Base-by-base conservation (phyloP, 305 asterid genomes). In the Stenogyne calaminthoides region DNA sequence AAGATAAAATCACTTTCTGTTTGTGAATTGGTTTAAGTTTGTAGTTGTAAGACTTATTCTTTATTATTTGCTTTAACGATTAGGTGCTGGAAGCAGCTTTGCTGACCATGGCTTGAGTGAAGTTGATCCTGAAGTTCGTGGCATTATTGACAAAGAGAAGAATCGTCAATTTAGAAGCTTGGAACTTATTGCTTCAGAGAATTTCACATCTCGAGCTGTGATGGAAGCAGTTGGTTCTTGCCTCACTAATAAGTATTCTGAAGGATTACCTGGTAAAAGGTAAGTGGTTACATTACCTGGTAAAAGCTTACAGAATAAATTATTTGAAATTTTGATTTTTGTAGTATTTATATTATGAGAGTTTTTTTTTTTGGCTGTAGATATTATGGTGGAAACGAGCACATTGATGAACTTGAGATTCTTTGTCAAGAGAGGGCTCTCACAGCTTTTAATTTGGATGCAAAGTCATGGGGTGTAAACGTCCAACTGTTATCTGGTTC, bases 181-280 rank as follows among this genome's bases (percentile, higher is more conserved):
- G 77, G 97, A 88, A 56, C 93, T 92, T 78, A 95, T 95, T 78
- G 99, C 99, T 66, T 95, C 98, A 0, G 99, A 95, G 81, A 95
- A 95, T 77, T 95, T 90, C 77, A 95, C 99, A 10, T 95, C 98
- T 42, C 93, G 97, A 70, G 98, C 99, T 39, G 99, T 95, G 78
- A 95, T 95, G 99, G 98, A 95, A 85, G 99, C 97, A 16, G 98
- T 95, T 74, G 99, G 99, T 81, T 95, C 99, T 78, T 92, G 98
- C 88, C 91, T 95, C 77, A 92, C 99, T 58, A 95, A 95, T 76
- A 95, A 95, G 68, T 95, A 95, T 69, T 95, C 98, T 2, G 98
- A 95, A 84, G 99, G 99, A 64, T 84, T 95, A 56, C 98, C 99
- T 40, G 97, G 97, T 18, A 95, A 92, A 88, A 89, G 99, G 98